These are phyloP conservation scores for Coelastrella sp. DNA, from an alignment of 139 green algal genomes.

Conservation along the genomic window DNA sequence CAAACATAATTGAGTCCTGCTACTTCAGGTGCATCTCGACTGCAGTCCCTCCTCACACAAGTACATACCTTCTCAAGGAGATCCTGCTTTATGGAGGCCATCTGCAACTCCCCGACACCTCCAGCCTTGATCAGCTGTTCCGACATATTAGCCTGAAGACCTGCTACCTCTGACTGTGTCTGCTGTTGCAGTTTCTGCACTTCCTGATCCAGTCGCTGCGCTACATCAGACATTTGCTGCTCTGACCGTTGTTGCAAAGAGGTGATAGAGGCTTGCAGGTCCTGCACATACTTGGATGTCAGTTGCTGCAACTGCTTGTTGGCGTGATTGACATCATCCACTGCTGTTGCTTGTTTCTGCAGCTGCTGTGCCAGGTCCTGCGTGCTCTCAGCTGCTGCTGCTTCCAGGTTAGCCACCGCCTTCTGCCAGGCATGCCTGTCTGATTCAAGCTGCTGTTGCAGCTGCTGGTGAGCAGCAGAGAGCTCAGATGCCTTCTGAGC, in stretches of 20 bases:
- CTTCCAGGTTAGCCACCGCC: not conserved
- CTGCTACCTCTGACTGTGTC: not conserved
- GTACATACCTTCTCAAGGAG: slow-evolving; percentile 4
- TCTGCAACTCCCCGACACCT: slow-evolving; percentile 14
- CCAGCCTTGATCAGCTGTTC: slow-evolving; percentile 24
- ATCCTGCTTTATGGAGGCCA: slow-evolving; percentile 11
- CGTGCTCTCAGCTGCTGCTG: not conserved
- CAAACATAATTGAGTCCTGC: too few relatives aligned
- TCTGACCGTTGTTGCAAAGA: not conserved
- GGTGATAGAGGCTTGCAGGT: not conserved
- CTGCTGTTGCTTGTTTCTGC: not conserved
- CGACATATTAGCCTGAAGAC: not conserved
- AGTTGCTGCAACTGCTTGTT: not conserved
- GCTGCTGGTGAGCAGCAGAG: not conserved
- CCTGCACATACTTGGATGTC: not conserved
- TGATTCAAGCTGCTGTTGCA: slow-evolving; percentile 5
- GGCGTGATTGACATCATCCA: not conserved
- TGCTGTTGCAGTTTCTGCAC: slow-evolving; percentile 18
- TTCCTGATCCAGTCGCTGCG: not conserved
- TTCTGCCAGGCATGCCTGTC: not conserved
- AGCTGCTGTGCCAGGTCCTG: too few relatives aligned
- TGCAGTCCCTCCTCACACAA: not conserved
- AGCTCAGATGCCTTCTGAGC: slow-evolving; percentile 8
- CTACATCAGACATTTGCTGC: not conserved
- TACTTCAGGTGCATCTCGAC: not conserved